A percentile compares a stretch with the other conserved stretches of the same genome.
Conservation (phyloP, 495 filamentous ascomycete species). For the Cudoniella acicularis region DNA sequence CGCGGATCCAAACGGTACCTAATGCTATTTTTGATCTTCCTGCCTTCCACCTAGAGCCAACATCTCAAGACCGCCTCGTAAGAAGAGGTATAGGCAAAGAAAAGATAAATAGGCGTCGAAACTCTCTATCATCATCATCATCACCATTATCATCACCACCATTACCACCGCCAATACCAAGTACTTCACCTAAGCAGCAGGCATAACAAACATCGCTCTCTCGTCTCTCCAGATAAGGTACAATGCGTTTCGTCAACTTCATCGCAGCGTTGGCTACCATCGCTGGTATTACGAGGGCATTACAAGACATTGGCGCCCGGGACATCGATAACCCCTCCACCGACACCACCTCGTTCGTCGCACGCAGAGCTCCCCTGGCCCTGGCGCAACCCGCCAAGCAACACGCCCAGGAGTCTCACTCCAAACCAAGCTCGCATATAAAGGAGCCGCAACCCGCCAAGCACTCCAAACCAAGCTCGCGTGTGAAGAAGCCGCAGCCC, state of each 20-base stretch:
- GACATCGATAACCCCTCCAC: not conserved
- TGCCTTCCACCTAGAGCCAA: too few relatives aligned
- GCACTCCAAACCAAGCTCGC: too few relatives aligned
- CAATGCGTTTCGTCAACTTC: not conserved
- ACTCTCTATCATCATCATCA: not conserved
- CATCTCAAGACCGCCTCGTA: not conserved
- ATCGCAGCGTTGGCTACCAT: not conserved
- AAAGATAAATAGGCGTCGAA: not conserved
- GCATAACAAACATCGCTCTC: not conserved
- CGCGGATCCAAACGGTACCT: too few relatives aligned
- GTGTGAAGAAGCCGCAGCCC: not conserved
- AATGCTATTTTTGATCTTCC: not conserved
- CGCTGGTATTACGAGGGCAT: not conserved
- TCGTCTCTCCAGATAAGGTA: not conserved
- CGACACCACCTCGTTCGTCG: not conserved
- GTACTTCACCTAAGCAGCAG: not conserved
- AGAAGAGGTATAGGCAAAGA: not conserved
- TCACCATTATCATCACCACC: not conserved
- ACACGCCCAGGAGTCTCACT: too few relatives aligned
- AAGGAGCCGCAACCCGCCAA: too few relatives aligned
- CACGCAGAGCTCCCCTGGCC: not conserved
- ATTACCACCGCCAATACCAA: not conserved
- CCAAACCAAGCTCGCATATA: too few relatives aligned
- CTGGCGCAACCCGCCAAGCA: too few relatives aligned
- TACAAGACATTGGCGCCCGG: too few relatives aligned